These are phyloP conservation scores for Pythium rhizo-oryzae DNA, from an alignment of 352 stramenopile genomes.

Conservation along the genomic window DNA sequence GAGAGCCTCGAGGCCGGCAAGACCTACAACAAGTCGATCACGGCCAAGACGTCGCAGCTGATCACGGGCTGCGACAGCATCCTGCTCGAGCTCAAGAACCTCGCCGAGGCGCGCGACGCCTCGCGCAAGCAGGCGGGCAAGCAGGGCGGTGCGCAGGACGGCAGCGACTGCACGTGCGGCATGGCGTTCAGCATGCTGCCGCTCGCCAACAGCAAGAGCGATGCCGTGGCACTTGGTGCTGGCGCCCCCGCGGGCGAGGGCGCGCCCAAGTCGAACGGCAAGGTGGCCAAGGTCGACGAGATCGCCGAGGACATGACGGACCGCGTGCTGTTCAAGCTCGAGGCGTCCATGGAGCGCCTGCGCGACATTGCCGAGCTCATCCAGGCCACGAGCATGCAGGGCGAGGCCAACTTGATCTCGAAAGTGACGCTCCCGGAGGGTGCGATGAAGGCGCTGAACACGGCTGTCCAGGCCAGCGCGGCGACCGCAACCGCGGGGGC, in stretches of 20 bases:
- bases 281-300: conserved; percentile 45
- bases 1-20: conserved; percentile 78
- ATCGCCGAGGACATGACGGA: conserved; percentile 81
- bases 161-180: conserved; percentile 51
- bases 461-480: conserved; percentile 63
- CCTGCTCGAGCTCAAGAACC: conserved; percentile 74
- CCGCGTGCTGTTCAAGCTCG: conserved; percentile 73
- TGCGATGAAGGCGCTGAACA: conserved; percentile 59
- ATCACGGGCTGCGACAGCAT: conserved; percentile 77
- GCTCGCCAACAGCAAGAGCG: conserved; percentile 28
- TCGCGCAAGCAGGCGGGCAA: conserved; percentile 49
- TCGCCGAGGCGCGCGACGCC: conserved; percentile 57
- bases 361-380: conserved; percentile 80
- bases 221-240: conserved; percentile 13
- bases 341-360: conserved; percentile 68
- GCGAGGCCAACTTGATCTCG: conserved; percentile 74
- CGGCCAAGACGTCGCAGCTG: conserved; percentile 77
- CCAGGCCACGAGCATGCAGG: conserved; percentile 84
- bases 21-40: conserved; percentile 88
- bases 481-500: conserved; percentile 64
- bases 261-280: neutral
- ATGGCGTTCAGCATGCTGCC: conserved; percentile 70
- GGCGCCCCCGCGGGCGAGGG: neutral
- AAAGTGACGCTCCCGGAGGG: conserved; percentile 70
- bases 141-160: conserved; percentile 28